These are phyloP conservation scores for Ilex asprella DNA, from an alignment of 257 asterid species.

Conservation along the genomic window DNA sequence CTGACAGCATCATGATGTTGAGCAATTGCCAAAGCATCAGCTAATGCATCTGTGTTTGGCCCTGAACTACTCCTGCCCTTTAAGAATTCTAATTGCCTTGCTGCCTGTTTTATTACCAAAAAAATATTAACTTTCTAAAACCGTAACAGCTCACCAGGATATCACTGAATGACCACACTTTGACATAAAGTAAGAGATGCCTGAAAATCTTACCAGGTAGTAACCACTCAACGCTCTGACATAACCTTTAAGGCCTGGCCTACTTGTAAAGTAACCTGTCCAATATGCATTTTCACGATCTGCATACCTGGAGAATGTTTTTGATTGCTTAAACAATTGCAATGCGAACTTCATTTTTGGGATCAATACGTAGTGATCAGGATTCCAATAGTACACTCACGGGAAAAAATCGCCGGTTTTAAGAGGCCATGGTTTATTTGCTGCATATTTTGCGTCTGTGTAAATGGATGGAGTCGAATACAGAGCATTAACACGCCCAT, in stretches of 20 bases:
- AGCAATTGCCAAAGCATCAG: slow-evolving; percentile 76
- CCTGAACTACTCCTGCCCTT: slow-evolving; percentile 48
- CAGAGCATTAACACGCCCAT: slow-evolving; percentile 77
- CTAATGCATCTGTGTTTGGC: slow-evolving; percentile 54
- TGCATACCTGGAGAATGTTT: slow-evolving; percentile 46
- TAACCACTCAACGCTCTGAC: slow-evolving; percentile 70
- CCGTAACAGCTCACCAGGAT: slow-evolving; percentile 5
- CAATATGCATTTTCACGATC: slow-evolving; percentile 76
- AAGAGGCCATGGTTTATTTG: slow-evolving; percentile 59
- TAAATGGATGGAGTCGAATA: slow-evolving; percentile 75
- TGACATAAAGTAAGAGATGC: slow-evolving; percentile 15
- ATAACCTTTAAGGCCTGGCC: slow-evolving; percentile 69
- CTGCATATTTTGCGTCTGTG: slow-evolving; percentile 65
- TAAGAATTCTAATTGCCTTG: slow-evolving; percentile 66
- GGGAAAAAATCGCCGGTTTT: slow-evolving; percentile 85
- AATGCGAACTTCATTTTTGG: not conserved
- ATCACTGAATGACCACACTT: slow-evolving; percentile 1
- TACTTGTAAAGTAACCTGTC: slow-evolving; percentile 83
- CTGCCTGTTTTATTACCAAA: slow-evolving; percentile 41
- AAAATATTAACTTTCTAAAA: slow-evolving; percentile 9
- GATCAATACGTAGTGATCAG: not conserved
- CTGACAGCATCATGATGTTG: slow-evolving; percentile 85
- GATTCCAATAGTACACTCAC: slow-evolving; percentile 38
- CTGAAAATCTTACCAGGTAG: slow-evolving; percentile 38
- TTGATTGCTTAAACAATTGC: not conserved